Conservation (phyloP, 1,139 yeast species). For the Magnusiomyces suaveolens region DNA sequence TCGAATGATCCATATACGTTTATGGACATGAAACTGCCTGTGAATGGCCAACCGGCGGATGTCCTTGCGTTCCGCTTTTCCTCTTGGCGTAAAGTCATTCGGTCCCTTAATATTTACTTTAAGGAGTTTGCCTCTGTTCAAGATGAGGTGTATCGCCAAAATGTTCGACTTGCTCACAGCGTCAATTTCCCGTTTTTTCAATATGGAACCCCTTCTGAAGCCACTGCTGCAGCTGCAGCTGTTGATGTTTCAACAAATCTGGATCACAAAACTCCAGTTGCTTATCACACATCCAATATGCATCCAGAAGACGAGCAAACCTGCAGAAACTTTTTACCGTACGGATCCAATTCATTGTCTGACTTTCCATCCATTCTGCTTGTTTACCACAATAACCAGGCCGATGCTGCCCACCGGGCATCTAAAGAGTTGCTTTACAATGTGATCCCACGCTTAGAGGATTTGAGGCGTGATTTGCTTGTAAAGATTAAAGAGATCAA, state of each 20-base stretch:
- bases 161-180: constrained; percentile 70
- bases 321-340: constrained; percentile 52
- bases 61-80: constrained; percentile 72
- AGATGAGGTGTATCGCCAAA: constrained; percentile 80
- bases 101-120: constrained; percentile 63
- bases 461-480: constrained; percentile 67
- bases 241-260: constrained; percentile 11
- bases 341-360: constrained; percentile 73
- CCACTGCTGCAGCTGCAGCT: constrained; percentile 15
- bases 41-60: constrained; percentile 69
- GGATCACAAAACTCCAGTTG: constrained; percentile 10
- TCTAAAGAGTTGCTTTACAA: constrained; percentile 60
- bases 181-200: constrained; percentile 47
- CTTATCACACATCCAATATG: constrained; percentile 12
- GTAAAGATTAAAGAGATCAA: constrained; percentile 83
- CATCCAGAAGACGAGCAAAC: constrained; percentile 23
- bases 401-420: constrained; percentile 53
- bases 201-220: constrained; percentile 23
- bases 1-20: neutral
- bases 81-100: constrained; percentile 76
- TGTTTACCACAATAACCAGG: constrained; percentile 66
- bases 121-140: constrained; percentile 75
- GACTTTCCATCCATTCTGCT: constrained; percentile 70
- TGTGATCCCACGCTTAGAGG: constrained; percentile 78
- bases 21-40: constrained; percentile 33